Conservation (phyloP, 1,284 basidiomycete genomes). For the Thelephora terrestris region DNA sequence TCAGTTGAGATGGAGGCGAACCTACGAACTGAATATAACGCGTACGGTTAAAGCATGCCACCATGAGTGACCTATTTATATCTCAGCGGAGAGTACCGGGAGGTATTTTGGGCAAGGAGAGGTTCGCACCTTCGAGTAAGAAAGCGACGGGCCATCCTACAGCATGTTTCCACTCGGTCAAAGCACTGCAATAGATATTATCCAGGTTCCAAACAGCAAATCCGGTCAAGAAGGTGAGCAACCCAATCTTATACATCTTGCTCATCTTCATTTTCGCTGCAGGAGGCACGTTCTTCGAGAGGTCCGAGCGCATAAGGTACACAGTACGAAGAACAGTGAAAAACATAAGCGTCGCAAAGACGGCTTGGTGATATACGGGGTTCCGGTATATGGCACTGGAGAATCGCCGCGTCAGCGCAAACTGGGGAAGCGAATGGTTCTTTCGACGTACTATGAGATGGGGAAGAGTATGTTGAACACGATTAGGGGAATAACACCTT, state of each 20-base stretch:
- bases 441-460: slow-evolving; percentile 46
- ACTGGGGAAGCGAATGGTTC: not conserved
- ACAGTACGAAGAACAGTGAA: slow-evolving; percentile 33
- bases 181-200: slow-evolving; percentile 49
- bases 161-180: slow-evolving; percentile 42
- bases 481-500: slow-evolving; percentile 28
- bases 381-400: slow-evolving; percentile 45
- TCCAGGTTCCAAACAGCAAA: slow-evolving; percentile 64
- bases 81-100: not conserved
- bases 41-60: slow-evolving; percentile 60
- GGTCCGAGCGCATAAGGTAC: slow-evolving; percentile 38
- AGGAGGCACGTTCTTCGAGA: slow-evolving; percentile 31
- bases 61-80: slow-evolving; percentile 48
- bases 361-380: slow-evolving; percentile 56
- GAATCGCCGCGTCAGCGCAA: too few species aligned
- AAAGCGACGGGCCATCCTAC: slow-evolving; percentile 59
- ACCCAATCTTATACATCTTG: slow-evolving; percentile 36
- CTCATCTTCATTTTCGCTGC: slow-evolving; percentile 31
- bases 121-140: slow-evolving; percentile 42
- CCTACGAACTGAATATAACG: not conserved
- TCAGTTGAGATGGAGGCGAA: not conserved
- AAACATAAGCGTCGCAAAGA: slow-evolving; percentile 47
- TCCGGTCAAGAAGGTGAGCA: slow-evolving; percentile 40
- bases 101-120: not conserved
- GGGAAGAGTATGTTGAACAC: slow-evolving; percentile 48